Conservation (phyloP, 1,139 yeast genomes). For the Hansenula lynferdii region DNA sequence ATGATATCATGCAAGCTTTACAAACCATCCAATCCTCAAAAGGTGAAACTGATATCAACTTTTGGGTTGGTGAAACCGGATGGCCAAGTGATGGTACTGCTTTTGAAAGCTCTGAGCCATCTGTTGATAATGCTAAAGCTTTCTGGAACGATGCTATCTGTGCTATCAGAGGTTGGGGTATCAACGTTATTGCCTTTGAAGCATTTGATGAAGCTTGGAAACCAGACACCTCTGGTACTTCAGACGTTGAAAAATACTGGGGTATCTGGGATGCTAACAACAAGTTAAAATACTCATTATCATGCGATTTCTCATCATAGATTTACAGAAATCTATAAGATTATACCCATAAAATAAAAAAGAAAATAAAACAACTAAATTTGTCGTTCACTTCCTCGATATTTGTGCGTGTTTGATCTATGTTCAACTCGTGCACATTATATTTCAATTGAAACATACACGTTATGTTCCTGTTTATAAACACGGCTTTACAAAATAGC, state of each 20-base stretch:
- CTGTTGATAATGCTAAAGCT: conserved; percentile 63
- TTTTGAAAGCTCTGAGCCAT: conserved; percentile 61
- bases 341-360: too few relatives aligned
- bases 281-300: conserved; percentile 52
- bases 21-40: conserved; percentile 79
- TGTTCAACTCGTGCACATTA: too few relatives aligned
- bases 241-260: conserved; percentile 90
- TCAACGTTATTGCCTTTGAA: conserved; percentile 88
- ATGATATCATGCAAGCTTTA: conserved; percentile 94
- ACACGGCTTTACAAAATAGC: too few relatives aligned
- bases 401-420: too few relatives aligned
- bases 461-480: too few relatives aligned
- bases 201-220: conserved; percentile 97
- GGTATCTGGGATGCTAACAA: conserved; percentile 70
- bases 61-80: conserved; percentile 99
- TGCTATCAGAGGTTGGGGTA: conserved; percentile 93
- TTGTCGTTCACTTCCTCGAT: too few relatives aligned
- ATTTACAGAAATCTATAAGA: too few relatives aligned
- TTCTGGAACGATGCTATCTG: conserved; percentile 89
- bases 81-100: conserved; percentile 92
- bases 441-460: too few relatives aligned
- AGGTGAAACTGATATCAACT: conserved; percentile 77
- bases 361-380: too few relatives aligned
- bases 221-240: conserved; percentile 81
- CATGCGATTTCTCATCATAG: conserved; percentile 42